Evolutionary conservation across 108 stramenopile genomes (phyloP), one percentile per base, ranked within the genome.

Genomic region (Cyclostephanos tholiformis): DNA sequence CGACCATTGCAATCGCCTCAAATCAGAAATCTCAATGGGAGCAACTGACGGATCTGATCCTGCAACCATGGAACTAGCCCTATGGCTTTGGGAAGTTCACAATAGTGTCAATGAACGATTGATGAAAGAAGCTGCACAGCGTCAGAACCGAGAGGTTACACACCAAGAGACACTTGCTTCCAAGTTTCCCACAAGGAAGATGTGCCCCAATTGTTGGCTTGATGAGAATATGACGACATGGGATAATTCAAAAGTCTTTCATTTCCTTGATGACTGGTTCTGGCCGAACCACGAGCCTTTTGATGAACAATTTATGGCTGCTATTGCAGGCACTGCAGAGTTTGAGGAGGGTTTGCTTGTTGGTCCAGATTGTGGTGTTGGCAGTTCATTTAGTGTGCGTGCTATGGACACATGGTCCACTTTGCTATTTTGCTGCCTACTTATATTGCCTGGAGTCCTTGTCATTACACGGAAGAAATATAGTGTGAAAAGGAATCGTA

Each of bases 91-190:
- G 85, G 66, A 80, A 49, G 77, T 81, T 25, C 94, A 95, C 76
- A 95, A 95, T 79, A 87, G 77, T 55, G 89, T 95, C 19, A 91
- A 91, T 78, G 67, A 77, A 11, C 77, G 90, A 57, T 69, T 95
- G 60, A 70, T 79, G 82, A 72, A 48, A 53, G 82, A 83, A 65
- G 62, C 51, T 13, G 78, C 82, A 7, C 50, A 48, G 35, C 65
- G 77, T 12, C 56, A 79, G 52, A 64, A 71, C 38, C 77, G 82
- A 27, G 32, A 75, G 38, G 73, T 75, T 3, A 75, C 74, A 4
- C 43, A 30, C 13, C 56, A 63, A 22, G 82, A 83, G 63, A 38
- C 41, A 30, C 14, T 48, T 17, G 71, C 77, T 11, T 69, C 82
- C 49, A 63, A 51, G 30, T 83, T 83, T 53, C 82, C 82, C 6